A percentile compares a stretch with the other conserved stretches of the same genome.
phyloP scores from a whole-genome alignment of 257 asterid genomes.

The Solanum appendiculatum region DNA sequence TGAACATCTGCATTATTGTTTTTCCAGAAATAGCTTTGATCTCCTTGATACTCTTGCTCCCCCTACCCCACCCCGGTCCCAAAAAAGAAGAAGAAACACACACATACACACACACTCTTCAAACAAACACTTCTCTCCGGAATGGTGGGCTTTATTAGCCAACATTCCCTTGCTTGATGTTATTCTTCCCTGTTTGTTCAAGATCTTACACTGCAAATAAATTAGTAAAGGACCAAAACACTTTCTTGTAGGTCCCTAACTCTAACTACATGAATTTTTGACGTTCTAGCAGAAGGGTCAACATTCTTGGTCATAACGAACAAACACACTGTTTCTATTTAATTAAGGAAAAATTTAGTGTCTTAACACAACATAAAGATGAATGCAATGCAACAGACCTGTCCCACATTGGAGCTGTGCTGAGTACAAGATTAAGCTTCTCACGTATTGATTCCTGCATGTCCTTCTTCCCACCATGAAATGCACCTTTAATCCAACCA shows the following conservation, averaged over 20 bases:
- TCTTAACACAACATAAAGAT: neutral
- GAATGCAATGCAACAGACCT: slow-evolving; percentile 35
- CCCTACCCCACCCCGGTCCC: neutral
- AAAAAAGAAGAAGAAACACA: neutral
- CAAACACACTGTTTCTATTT: neutral
- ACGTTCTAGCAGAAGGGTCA: neutral
- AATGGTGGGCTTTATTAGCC: neutral
- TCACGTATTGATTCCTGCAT: slow-evolving; percentile 45
- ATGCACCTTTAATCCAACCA: slow-evolving; percentile 79
- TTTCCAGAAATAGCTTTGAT: neutral
- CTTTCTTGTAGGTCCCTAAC: neutral
- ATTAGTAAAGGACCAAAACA: neutral
- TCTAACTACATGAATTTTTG: neutral
- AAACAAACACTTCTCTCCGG: neutral
- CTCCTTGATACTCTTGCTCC: neutral
- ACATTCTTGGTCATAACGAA: neutral
- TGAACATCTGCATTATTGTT: neutral
- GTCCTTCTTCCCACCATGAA: slow-evolving; percentile 66
- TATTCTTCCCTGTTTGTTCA: neutral
- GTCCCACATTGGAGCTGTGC: slow-evolving; percentile 86
- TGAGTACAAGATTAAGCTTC: slow-evolving; percentile 51
- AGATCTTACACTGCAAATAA: neutral
- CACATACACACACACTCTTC: neutral
- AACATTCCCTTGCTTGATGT: neutral
- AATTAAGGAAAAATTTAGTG: neutral